These are phyloP conservation scores for Trichoderma atrobrunneum DNA, from an alignment of 2,329 filamentous ascomycete genomes.

Conservation along the genomic window DNA sequence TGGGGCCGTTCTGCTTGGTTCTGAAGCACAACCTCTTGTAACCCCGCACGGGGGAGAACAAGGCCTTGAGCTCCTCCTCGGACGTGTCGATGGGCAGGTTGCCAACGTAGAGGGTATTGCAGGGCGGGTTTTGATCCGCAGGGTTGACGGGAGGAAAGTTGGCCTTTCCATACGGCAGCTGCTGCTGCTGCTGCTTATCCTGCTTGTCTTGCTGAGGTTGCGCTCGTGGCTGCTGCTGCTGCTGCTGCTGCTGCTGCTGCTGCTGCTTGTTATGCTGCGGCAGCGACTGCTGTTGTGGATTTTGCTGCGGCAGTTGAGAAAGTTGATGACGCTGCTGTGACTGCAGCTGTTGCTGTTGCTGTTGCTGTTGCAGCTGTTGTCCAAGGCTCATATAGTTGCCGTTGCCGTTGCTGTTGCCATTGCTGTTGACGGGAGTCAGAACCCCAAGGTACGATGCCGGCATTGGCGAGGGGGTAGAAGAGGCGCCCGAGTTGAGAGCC, in stretches of 20 bases:
- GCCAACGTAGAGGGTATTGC: slow-evolving; percentile 97
- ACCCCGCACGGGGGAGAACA: slow-evolving; percentile 90
- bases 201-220: slow-evolving; percentile 24
- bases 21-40: slow-evolving; percentile 95
- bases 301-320: neutral
- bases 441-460: slow-evolving; percentile 47
- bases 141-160: slow-evolving; percentile 86
- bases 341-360: slow-evolving; percentile 20
- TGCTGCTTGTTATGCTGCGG: neutral
- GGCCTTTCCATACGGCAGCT: slow-evolving; percentile 55
- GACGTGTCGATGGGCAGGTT: slow-evolving; percentile 90
- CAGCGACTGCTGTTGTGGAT: neutral
- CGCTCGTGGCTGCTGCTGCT: neutral
- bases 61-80: slow-evolving; percentile 89
- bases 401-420: neutral
- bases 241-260: neutral
- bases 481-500: slow-evolving; percentile 65
- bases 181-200: slow-evolving; percentile 27
- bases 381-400: neutral
- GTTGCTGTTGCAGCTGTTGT: slow-evolving; percentile 12
- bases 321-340: neutral
- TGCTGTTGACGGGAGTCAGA: slow-evolving; percentile 54
- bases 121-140: slow-evolving; percentile 93
- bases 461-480: slow-evolving; percentile 50
- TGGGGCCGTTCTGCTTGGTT: slow-evolving; percentile 91